phyloP scores from a whole-genome alignment of 177 flowering plant genomes.

The Vitis hybrid region DNA sequence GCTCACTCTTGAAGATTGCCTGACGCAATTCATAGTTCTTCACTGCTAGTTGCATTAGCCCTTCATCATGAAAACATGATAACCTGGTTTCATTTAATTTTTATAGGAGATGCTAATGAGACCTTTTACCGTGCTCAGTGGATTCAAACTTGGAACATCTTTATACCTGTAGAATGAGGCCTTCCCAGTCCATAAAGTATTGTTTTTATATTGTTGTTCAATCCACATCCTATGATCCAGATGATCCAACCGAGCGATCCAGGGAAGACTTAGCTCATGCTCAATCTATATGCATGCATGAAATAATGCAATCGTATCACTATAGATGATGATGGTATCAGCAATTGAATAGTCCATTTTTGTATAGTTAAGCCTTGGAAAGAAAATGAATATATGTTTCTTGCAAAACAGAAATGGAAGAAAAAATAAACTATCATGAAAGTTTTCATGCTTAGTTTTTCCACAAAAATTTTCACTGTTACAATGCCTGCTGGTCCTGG shows the following conservation, averaged over 20 bases:
- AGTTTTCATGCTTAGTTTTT: no score
- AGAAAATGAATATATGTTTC: no score
- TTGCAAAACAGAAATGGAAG: not conserved
- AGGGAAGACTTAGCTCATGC: conserved; percentile 16
- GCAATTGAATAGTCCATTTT: no score
- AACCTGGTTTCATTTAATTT: conserved; percentile 18
- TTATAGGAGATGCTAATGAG: not conserved
- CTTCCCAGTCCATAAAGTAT: conserved; percentile 14
- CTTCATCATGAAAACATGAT: conserved; percentile 12
- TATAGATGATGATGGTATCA: no score
- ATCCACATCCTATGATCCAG: conserved; percentile 22
- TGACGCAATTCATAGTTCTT: conserved; percentile 32
- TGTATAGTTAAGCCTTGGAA: no score
- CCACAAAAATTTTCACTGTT: no score
- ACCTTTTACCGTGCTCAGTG: not conserved
- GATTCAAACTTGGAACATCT: not conserved
- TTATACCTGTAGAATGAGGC: conserved; percentile 6
- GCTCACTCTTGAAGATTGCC: conserved; percentile 29
- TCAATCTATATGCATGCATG: conserved; percentile 7
- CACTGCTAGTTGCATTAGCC: conserved; percentile 33
- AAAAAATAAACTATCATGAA: not conserved
- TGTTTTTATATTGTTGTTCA: conserved; percentile 7
- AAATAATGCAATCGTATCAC: no score
- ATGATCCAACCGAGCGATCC: conserved; percentile 21
- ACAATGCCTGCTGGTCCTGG: no score